Percentiles rank a stretch among this genome's conserved stretches.
Conservation (phyloP, 352 stramenopile species). For the Globisporangium alternatum region DNA sequence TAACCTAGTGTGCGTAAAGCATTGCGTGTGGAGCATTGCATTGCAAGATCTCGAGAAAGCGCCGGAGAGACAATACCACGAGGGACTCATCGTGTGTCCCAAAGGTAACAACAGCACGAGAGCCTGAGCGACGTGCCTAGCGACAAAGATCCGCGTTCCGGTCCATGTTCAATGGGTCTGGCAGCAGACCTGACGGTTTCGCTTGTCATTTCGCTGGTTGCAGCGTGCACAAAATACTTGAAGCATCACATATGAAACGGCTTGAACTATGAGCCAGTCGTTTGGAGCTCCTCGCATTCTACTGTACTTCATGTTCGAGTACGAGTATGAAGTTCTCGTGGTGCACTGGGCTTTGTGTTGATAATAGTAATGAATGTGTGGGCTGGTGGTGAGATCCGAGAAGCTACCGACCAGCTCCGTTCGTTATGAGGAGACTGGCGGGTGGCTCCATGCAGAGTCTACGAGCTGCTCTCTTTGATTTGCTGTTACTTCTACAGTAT, state of each 20-base stretch:
- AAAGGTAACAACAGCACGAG: neutral
- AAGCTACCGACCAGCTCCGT: slow-evolving; percentile 9
- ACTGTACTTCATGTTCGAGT: neutral
- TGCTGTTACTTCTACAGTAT: neutral
- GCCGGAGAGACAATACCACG: too few relatives aligned
- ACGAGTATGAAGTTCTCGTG: neutral
- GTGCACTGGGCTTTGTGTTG: neutral
- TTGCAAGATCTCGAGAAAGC: too few relatives aligned
- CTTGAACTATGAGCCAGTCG: neutral
- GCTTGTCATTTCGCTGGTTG: neutral
- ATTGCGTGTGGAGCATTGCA: too few relatives aligned
- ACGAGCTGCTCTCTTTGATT: slow-evolving; percentile 11
- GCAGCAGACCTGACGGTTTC: neutral
- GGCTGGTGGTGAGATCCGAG: slow-evolving; percentile 1
- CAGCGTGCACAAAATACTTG: neutral
- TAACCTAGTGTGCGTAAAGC: too few relatives aligned
- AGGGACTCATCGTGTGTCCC: too few relatives aligned
- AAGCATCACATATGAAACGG: neutral
- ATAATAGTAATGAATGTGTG: neutral
- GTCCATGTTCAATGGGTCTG: too few relatives aligned
- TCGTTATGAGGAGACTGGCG: neutral
- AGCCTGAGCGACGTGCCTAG: neutral
- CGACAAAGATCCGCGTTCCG: neutral
- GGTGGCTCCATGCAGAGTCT: slow-evolving; percentile 12
- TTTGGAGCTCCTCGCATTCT: neutral